Percentiles rank a stretch among this genome's conserved stretches.
These are phyloP conservation scores for Cladorrhinum sp. DNA, from an alignment of 2,329 filamentous ascomycete species.

Conservation along the genomic window DNA sequence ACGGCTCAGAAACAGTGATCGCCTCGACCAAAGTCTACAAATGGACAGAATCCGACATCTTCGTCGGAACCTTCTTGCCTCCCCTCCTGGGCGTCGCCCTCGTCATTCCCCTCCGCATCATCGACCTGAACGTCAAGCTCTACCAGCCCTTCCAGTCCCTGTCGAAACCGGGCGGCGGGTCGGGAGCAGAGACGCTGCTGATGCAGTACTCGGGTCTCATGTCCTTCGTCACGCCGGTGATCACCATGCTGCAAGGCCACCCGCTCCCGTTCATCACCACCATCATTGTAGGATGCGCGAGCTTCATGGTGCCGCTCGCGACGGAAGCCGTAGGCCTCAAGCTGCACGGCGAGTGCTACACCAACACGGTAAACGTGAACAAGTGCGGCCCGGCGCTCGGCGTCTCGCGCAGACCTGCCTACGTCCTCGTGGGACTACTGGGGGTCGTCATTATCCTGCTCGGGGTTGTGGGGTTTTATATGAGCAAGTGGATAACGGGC, in stretches of 20 bases:
- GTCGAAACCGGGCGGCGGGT: conserved; percentile 35
- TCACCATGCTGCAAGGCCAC: conserved; percentile 34
- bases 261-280: conserved; percentile 39
- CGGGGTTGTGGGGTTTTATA: conserved; percentile 27
- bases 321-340: conserved; percentile 40
- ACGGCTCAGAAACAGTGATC: conserved; percentile 15
- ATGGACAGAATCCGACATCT: conserved; percentile 34
- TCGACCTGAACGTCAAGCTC: conserved; percentile 40
- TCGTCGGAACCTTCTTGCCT: conserved; percentile 43
- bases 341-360: conserved; percentile 35
- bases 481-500: conserved; percentile 38
- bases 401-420: conserved; percentile 32
- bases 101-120: conserved; percentile 38
- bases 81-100: conserved; percentile 40
- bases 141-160: conserved; percentile 46
- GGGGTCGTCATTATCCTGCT: conserved; percentile 33
- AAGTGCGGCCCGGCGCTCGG: conserved; percentile 37
- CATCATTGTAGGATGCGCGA: conserved; percentile 34
- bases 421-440: conserved; percentile 35
- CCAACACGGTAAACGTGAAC: conserved; percentile 25
- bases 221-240: conserved; percentile 36
- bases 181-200: conserved; percentile 41
- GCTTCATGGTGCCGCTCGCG: conserved; percentile 39
- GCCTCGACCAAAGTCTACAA: conserved; percentile 24
- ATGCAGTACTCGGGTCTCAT: conserved; percentile 40